Percentiles rank a stretch among this genome's conserved stretches.
Conservation (phyloP, 805 yeast genomes). For the Phaffomyces opuntiae region DNA sequence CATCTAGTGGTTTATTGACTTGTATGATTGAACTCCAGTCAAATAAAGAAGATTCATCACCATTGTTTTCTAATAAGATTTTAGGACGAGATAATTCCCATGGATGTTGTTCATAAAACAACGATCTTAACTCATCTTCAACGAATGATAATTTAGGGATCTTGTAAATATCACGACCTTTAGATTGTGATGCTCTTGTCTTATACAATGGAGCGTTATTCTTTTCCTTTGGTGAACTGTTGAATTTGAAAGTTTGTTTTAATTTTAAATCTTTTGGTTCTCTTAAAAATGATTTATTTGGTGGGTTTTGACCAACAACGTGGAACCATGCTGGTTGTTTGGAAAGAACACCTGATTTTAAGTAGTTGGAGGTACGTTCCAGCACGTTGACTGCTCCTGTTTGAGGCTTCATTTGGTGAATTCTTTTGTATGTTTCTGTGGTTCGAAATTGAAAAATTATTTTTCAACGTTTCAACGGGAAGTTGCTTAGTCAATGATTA, state of each 20-base stretch:
- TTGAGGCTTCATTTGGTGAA: constrained; percentile 54
- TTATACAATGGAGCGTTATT: constrained; percentile 22
- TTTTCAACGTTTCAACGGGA: background rate
- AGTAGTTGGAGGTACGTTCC: constrained; percentile 71
- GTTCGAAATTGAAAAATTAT: background rate
- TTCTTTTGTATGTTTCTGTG: background rate
- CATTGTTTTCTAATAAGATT: constrained; percentile 68
- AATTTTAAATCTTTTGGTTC: constrained; percentile 17
- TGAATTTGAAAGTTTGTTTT: constrained; percentile 10
- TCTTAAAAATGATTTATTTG: constrained; percentile 46
- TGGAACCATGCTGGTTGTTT: constrained; percentile 85
- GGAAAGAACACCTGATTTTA: constrained; percentile 61
- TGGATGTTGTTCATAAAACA: constrained; percentile 90
- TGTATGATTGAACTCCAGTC: constrained; percentile 84
- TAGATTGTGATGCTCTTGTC: constrained; percentile 22
- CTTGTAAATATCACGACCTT: constrained; percentile 11
- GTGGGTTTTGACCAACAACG: constrained; percentile 80
- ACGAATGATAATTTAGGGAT: constrained; percentile 24
- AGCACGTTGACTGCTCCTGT: constrained; percentile 71
- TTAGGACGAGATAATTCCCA: constrained; percentile 96
- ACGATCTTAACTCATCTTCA: constrained; percentile 73
- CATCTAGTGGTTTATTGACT: constrained; percentile 67
- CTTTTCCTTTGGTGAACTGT: constrained; percentile 2
- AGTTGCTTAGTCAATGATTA: background rate
- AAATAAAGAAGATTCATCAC: constrained; percentile 40